Base-by-base conservation (phyloP, 805 yeast genomes). In the Yamadazyma insecticola region DNA sequence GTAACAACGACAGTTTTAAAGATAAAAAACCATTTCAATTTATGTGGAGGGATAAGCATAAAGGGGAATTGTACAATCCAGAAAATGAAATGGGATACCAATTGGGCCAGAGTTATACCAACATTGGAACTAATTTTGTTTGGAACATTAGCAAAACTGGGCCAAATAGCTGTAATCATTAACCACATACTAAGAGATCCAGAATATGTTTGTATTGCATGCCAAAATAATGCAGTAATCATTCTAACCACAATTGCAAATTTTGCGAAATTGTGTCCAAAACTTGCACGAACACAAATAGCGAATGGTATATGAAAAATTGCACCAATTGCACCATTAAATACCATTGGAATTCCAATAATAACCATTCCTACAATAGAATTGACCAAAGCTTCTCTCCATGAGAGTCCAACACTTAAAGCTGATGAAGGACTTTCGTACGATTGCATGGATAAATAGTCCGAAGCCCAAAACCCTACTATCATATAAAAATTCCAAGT, bases 221-320 rank as follows among this genome's bases (percentile, higher is more conserved):
- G 50, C 49, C 51, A 53, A 24, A 50, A 48, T 16, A 50, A 41
- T 4, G 54, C 54, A 6, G 60, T 60, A 12, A 56, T 41, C 27
- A 55, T 53, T 47, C 67, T 50, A 16, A 53, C 51, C 9, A 53
- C 37, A 15, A 55, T 44, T 10, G 52, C 45, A 16, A 59, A 45
- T 26, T 51, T 53, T 6, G 59, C 43, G 13, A 61, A 55, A 15
- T 53, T 50, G 32, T 51, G 53, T 4, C 58, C 53, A 32, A 53
- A 54, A 11, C 57, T 50, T 13, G 62, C 50, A 32, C 66, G 45
- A 35, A 48, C 50, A 16, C 42, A 43, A 2, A 59, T 40, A 5
- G 67, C 60, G 39, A 60, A 61, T 2, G 64, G 62, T 12, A 60
- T 48, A 21, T 59, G 61, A 10, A 53, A 49, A 20, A 41, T 46